These are phyloP conservation scores for Plantago rigida DNA, from an alignment of 305 asterid genomes.

Conservation along the genomic window DNA sequence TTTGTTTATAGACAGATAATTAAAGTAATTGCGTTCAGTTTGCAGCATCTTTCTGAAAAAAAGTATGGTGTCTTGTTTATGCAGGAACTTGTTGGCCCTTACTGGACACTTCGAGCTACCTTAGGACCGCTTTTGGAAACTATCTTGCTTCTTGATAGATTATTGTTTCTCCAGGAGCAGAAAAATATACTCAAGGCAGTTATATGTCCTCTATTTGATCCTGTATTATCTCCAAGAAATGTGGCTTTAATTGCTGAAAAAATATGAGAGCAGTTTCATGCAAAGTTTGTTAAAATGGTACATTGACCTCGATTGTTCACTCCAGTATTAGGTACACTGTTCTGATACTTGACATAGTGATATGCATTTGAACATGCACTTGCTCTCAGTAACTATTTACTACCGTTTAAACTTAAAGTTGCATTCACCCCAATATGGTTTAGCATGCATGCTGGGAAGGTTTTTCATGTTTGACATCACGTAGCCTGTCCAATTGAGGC, in stretches of 20 bases:
- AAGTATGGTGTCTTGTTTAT: too few species aligned
- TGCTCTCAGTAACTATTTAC: background rate
- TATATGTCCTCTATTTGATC: slow-evolving; percentile 63
- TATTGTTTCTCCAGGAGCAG: slow-evolving; percentile 78
- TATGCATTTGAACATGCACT: background rate
- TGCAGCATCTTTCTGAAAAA: background rate
- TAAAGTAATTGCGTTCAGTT: background rate
- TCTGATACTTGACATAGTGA: slow-evolving; percentile 3
- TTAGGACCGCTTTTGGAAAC: slow-evolving; percentile 80
- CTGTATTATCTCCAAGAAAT: slow-evolving; percentile 75
- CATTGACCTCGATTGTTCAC: slow-evolving; percentile 15
- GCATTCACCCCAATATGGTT: too few species aligned
- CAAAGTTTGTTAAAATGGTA: slow-evolving; percentile 11
- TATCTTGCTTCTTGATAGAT: slow-evolving; percentile 66
- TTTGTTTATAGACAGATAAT: background rate
- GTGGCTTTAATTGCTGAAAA: slow-evolving; percentile 69
- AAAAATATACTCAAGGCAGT: slow-evolving; percentile 36
- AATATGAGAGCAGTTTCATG: slow-evolving; percentile 23
- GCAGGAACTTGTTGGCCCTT: slow-evolving; percentile 34
- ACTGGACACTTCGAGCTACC: slow-evolving; percentile 89
- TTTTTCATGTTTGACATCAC: too few species aligned
- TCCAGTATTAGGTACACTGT: slow-evolving; percentile 5
- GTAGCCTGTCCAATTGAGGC: too few species aligned
- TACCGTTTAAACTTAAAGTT: too few species aligned
- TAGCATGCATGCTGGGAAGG: too few species aligned